Evolutionary conservation across 805 yeast species (phyloP).

Genomic region (Candida odintsovae): DNA sequence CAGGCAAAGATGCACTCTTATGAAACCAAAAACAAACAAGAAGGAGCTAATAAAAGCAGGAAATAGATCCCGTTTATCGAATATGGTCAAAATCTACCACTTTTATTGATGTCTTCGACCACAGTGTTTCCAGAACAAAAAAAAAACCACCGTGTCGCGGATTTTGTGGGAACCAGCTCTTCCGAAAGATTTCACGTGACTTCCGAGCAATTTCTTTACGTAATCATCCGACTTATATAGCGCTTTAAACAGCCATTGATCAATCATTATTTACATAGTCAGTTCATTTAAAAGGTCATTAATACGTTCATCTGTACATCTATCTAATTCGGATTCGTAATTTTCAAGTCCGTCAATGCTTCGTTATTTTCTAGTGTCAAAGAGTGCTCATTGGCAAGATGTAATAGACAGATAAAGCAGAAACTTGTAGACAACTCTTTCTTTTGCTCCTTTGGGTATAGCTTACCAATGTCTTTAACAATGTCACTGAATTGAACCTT

Average conservation of each 20-base stretch:
- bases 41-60: background rate
- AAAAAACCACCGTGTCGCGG: background rate
- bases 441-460: slow-evolving; percentile 51
- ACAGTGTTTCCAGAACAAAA: background rate
- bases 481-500: slow-evolving; percentile 36
- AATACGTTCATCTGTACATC: background rate
- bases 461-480: slow-evolving; percentile 40
- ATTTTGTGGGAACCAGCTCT: background rate
- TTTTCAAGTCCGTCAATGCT: slow-evolving; percentile 14
- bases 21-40: background rate
- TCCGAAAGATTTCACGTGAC: background rate
- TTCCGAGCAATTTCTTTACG: no score
- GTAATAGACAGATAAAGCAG: slow-evolving; percentile 77
- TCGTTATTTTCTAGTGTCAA: slow-evolving; percentile 35
- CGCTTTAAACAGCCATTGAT: no score
- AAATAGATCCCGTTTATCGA: background rate
- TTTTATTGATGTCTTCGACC: background rate
- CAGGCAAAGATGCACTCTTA: background rate
- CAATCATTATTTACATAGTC: no score
- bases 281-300: background rate
- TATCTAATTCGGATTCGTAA: background rate
- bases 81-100: background rate
- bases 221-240: no score
- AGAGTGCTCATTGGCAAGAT: slow-evolving; percentile 83
- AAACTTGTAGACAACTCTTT: slow-evolving; percentile 78